phyloP scores from a whole-genome alignment of 371 early-diverging fungal genomes.

The Basidiobolus meristosporus region DNA sequence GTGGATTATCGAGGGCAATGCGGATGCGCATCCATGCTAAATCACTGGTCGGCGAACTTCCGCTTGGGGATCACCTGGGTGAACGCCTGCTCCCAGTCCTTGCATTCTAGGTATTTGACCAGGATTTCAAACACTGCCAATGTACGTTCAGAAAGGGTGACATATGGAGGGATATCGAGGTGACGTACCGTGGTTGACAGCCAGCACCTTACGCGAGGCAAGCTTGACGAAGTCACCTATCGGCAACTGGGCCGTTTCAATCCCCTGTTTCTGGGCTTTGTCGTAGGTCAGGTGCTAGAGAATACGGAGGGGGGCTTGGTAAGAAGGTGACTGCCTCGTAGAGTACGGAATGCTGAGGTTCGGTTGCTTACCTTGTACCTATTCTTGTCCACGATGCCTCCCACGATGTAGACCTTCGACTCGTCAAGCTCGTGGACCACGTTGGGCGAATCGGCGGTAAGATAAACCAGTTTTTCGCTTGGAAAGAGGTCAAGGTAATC shows the following conservation, averaged over 20 bases:
- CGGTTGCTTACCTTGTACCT: conserved; percentile 53
- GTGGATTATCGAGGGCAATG: too few relatives aligned
- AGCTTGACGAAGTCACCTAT: conserved; percentile 66
- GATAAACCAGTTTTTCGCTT: conserved; percentile 47
- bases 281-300: conserved; percentile 45
- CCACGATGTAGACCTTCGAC: conserved; percentile 65
- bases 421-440: conserved; percentile 42
- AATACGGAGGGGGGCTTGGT: too few relatives aligned
- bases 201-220: conserved; percentile 63
- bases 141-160: neutral
- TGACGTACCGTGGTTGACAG: conserved; percentile 71
- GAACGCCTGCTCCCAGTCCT: conserved; percentile 68
- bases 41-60: conserved; percentile 21
- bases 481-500: conserved; percentile 15
- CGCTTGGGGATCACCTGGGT: conserved; percentile 70
- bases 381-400: conserved; percentile 91
- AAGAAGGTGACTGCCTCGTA: too few relatives aligned
- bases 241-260: conserved; percentile 66
- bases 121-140: conserved; percentile 61
- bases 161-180: neutral
- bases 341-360: too few relatives aligned
- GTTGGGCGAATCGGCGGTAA: conserved; percentile 78
- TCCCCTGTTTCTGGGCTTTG: conserved; percentile 54
- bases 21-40: too few relatives aligned
- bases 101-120: conserved; percentile 36